A percentile compares a stretch with the other conserved stretches of the same genome.
These are phyloP conservation scores for Leccinum aurantiacum DNA, from an alignment of 768 basidiomycete genomes.

Conservation along the genomic window DNA sequence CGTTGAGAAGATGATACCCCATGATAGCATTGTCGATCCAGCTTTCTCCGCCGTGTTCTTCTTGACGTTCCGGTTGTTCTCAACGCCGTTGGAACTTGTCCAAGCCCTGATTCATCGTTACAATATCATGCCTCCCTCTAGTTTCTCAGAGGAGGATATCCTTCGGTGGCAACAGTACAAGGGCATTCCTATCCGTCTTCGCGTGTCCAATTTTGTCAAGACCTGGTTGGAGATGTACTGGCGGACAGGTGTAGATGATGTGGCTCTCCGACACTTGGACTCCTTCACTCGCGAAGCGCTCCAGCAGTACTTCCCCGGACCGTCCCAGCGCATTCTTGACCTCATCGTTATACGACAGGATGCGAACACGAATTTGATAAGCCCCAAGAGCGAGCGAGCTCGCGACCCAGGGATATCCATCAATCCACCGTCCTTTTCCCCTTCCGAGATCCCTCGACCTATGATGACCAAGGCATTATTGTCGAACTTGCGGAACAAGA, in stretches of 20 bases:
- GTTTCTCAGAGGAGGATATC: constrained; percentile 57
- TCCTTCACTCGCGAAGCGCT: constrained; percentile 65
- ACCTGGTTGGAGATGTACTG: constrained; percentile 92
- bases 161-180: constrained; percentile 84
- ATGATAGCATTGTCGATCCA: constrained; percentile 86
- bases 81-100: constrained; percentile 73
- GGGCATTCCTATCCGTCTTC: constrained; percentile 84
- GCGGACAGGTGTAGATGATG: constrained; percentile 72
- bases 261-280: constrained; percentile 54
- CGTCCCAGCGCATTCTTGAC: constrained; percentile 73
- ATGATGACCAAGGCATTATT: constrained; percentile 81
- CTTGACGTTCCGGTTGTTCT: constrained; percentile 92
- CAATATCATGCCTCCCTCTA: constrained; percentile 67
- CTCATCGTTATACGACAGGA: constrained; percentile 57
- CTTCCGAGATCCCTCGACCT: constrained; percentile 80
- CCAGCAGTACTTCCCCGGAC: constrained; percentile 59
- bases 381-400: constrained; percentile 60
- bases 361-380: constrained; percentile 47
- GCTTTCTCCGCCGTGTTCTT: constrained; percentile 90
- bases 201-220: constrained; percentile 92
- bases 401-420: constrained; percentile 76
- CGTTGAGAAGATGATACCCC: constrained; percentile 97
- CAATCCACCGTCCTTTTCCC: constrained; percentile 52
- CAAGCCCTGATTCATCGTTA: constrained; percentile 80
- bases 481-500: constrained; percentile 61